Conservation (phyloP, 306 rosid genomes). For the Fagus crenata region DNA sequence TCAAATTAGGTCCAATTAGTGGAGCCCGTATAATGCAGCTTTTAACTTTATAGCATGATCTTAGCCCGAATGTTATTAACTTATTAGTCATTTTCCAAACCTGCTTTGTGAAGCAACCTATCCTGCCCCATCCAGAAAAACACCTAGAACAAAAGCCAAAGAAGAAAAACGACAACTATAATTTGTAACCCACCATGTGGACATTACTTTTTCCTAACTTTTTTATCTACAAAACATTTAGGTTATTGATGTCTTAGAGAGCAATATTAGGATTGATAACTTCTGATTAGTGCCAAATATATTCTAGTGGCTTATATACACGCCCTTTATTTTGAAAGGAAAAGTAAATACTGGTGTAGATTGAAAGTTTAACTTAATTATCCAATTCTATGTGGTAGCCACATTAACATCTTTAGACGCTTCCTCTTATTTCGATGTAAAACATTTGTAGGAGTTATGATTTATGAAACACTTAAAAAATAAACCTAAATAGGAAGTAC, state of each 20-base stretch:
- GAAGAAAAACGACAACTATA: background rate
- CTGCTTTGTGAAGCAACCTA: conserved; percentile 22
- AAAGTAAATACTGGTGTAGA: background rate
- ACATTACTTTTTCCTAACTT: conserved; percentile 1
- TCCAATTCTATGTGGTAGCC: background rate
- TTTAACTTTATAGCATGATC: conserved; percentile 33
- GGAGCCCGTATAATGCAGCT: conserved; percentile 47
- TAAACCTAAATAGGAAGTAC: background rate
- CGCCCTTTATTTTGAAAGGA: background rate
- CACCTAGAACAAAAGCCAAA: background rate
- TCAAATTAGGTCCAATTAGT: conserved; percentile 25
- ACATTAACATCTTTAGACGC: background rate
- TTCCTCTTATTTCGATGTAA: background rate
- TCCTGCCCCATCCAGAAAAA: background rate
- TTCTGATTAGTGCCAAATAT: conserved; percentile 10
- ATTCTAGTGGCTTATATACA: background rate
- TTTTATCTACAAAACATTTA: conserved; percentile 7
- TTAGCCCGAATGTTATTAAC: conserved; percentile 20
- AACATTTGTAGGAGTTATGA: background rate
- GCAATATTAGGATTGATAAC: background rate
- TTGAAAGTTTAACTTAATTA: background rate
- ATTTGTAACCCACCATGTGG: background rate
- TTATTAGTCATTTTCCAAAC: conserved; percentile 25
- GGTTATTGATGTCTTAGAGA: background rate
- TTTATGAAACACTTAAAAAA: background rate